Conservation (phyloP, 2,329 filamentous ascomycete species). For the Fusarium longipes region DNA sequence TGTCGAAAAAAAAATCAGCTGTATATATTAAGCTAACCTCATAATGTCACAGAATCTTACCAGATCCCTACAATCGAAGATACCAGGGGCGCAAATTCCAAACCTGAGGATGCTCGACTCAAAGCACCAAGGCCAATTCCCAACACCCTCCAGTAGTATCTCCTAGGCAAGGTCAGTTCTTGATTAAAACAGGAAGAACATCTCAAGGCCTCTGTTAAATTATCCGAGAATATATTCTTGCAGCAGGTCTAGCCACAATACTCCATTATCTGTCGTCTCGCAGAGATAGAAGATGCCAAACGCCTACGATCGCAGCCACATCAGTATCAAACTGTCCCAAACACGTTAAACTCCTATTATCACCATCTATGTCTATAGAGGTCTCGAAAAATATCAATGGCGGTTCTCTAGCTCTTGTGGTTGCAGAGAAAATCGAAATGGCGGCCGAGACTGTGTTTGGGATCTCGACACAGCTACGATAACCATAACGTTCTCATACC, state of each 20-base stretch:
- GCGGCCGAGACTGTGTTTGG: background rate
- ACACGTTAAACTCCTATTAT: background rate
- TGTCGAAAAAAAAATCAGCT: background rate
- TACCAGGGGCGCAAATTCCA: background rate
- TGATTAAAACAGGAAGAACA: no score
- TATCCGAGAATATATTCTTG: no score
- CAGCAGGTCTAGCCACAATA: no score
- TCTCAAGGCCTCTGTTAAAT: no score
- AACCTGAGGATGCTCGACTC: background rate
- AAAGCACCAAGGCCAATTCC: background rate
- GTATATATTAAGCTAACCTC: no score
- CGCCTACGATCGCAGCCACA: background rate
- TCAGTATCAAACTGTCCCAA: no score
- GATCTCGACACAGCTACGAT: background rate
- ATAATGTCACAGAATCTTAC: background rate
- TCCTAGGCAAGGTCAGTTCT: no score
- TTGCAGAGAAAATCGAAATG: conserved; percentile 3
- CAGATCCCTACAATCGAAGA: background rate
- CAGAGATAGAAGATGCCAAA: background rate
- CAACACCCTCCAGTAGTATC: no score
- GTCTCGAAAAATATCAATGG: background rate
- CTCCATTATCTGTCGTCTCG: background rate
- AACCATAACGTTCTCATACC: background rate
- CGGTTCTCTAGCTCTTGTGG: background rate
- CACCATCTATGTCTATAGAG: background rate